Evolutionary conservation across 129 eudicot species (phyloP).

Genomic region (Apium graveolens): DNA sequence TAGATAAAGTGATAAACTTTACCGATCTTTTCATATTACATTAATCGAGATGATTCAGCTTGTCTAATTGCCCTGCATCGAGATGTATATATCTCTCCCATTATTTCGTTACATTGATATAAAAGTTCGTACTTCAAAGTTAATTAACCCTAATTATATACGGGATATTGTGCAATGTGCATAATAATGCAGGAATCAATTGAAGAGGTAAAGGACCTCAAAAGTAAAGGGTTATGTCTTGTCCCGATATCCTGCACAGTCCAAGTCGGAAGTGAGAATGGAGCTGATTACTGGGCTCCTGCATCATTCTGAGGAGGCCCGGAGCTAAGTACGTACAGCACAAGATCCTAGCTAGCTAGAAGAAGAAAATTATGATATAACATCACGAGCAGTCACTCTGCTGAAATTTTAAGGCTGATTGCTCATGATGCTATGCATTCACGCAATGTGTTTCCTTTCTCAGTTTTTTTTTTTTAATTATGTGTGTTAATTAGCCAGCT

Average conservation of each 20-base stretch:
- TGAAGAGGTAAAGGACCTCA: constrained; percentile 47
- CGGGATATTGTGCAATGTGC: not conserved
- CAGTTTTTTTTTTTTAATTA: constrained; percentile 1
- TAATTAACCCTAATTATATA: no score
- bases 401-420: constrained; percentile 20
- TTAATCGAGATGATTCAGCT: no score
- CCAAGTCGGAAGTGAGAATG: constrained; percentile 73
- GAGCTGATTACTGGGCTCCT: constrained; percentile 43
- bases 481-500: not conserved
- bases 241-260: constrained; percentile 76
- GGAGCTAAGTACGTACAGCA: not conserved
- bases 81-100: no score
- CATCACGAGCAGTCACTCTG: constrained; percentile 97
- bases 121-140: no score
- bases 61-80: no score
- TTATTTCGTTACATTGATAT: no score
- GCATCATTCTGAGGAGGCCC: not conserved
- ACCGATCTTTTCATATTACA: no score
- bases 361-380: constrained; percentile 13
- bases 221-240: constrained; percentile 80
- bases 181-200: constrained; percentile 14
- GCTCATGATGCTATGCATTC: constrained; percentile 13
- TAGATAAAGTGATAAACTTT: not conserved
- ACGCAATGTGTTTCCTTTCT: not conserved
- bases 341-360: not conserved